phyloP scores from a whole-genome alignment of 2,329 filamentous ascomycete genomes.

The Diaporthe sp. region DNA sequence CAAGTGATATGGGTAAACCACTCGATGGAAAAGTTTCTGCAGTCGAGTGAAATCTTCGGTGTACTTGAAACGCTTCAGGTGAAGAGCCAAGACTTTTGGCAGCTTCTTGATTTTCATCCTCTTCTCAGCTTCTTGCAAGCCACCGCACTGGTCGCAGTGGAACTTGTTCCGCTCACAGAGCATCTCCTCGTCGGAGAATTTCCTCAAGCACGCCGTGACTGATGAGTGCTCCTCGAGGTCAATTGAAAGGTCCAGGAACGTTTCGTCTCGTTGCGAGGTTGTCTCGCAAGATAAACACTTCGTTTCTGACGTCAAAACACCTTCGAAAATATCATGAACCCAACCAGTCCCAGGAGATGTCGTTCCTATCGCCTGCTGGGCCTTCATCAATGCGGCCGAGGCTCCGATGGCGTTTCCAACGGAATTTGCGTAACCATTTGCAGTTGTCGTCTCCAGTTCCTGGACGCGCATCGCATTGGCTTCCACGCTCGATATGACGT shows the following conservation, averaged over 20 bases:
- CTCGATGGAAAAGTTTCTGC: constrained; percentile 96
- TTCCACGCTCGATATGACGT: constrained; percentile 95
- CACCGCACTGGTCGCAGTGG: constrained; percentile 97
- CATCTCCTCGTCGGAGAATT: constrained; percentile 99
- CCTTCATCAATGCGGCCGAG: constrained; percentile 46
- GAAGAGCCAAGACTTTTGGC: constrained; percentile 90
- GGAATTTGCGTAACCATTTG: constrained; percentile 65
- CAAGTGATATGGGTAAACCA: constrained; percentile 96
- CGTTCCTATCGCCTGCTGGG: constrained; percentile 55
- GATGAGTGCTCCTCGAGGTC: constrained; percentile 96
- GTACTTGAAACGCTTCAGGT: constrained; percentile 98
- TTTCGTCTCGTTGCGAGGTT: constrained; percentile 93
- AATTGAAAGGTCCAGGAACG: constrained; percentile 95
- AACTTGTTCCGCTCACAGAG: constrained; percentile 99
- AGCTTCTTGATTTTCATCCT: constrained; percentile 98
- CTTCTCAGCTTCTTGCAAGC: constrained; percentile 97
- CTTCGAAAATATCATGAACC: constrained; percentile 98
- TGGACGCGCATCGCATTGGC: constrained; percentile 80
- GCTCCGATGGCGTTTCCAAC: constrained; percentile 61
- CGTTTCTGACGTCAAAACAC: constrained; percentile 93
- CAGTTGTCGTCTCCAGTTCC: constrained; percentile 59
- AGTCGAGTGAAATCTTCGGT: constrained; percentile 94
- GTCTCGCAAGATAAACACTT: constrained; percentile 97
- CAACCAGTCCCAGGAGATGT: constrained; percentile 80
- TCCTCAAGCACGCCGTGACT: constrained; percentile 93